phyloP scores from a whole-genome alignment of 2,329 filamentous ascomycete species.

The Chrysoporthe cubensis region DNA sequence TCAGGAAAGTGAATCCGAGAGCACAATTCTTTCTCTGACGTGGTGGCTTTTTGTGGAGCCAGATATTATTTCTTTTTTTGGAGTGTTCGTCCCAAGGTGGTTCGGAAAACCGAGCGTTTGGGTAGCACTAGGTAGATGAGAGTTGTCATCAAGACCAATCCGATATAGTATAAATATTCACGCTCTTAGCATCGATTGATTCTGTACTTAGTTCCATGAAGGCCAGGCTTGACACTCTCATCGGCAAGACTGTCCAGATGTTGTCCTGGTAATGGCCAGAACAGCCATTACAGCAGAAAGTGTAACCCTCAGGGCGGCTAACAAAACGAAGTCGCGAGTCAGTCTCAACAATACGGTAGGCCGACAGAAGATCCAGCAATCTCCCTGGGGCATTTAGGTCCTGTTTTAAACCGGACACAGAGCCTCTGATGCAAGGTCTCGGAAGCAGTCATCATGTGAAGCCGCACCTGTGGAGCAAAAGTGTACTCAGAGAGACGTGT shows the following conservation, averaged over 20 bases:
- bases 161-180: neutral
- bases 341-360: neutral
- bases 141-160: neutral
- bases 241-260: neutral
- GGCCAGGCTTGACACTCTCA: neutral
- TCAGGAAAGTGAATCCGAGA: neutral
- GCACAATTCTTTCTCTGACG: neutral
- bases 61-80: neutral
- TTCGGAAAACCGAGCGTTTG: neutral
- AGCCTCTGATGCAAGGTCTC: neutral
- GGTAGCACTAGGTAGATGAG: neutral
- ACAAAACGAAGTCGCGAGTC: neutral
- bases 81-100: neutral
- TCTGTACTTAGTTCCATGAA: neutral
- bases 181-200: neutral
- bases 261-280: neutral
- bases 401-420: neutral
- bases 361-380: neutral
- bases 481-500: neutral
- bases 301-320: no score
- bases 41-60: neutral
- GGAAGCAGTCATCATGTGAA: neutral
- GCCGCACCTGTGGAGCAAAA: neutral
- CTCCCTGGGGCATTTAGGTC: neutral
- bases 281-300: neutral